Evolutionary conservation across 2,329 filamentous ascomycete species (phyloP).

Genomic region (Ceratocystis destructans): DNA sequence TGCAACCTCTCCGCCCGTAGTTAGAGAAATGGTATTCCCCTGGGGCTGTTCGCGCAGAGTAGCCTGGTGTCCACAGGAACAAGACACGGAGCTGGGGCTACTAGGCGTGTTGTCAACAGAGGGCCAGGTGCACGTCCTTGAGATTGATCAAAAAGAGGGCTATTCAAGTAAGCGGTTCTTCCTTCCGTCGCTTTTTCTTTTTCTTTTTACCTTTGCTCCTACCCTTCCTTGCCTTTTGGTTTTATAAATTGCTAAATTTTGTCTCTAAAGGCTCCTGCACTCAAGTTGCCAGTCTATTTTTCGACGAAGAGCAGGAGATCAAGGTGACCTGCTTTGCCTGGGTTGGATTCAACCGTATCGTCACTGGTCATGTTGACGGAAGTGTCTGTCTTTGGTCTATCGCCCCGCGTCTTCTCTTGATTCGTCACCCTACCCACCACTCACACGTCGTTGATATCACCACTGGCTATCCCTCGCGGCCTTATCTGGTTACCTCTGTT

Average conservation of each 20-base stretch:
- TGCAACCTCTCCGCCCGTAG: slow-evolving; percentile 27
- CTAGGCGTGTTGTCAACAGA: slow-evolving; percentile 39
- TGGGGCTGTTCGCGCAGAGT: slow-evolving; percentile 38
- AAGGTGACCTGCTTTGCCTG: slow-evolving; percentile 41
- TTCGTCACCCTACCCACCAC: slow-evolving; percentile 40
- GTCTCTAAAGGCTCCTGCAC: slow-evolving; percentile 28
- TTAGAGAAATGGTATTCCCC: slow-evolving; percentile 35
- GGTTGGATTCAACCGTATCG: slow-evolving; percentile 41
- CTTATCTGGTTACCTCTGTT: slow-evolving; percentile 41
- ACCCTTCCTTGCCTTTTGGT: background rate
- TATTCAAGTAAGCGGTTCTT: slow-evolving; percentile 17
- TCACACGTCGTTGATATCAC: slow-evolving; percentile 41
- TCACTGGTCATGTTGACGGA: slow-evolving; percentile 42
- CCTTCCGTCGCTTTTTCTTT: background rate
- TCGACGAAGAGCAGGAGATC: slow-evolving; percentile 35
- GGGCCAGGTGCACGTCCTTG: slow-evolving; percentile 37
- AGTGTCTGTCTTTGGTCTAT: slow-evolving; percentile 45
- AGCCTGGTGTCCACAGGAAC: slow-evolving; percentile 39
- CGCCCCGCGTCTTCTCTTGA: slow-evolving; percentile 35
- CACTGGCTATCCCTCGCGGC: slow-evolving; percentile 42
- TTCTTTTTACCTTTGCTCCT: background rate
- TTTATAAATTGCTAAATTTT: slow-evolving; percentile 20
- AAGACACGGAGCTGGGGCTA: slow-evolving; percentile 28
- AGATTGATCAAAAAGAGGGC: slow-evolving; percentile 28
- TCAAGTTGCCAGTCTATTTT: slow-evolving; percentile 33